Conservation (phyloP, 2,329 filamentous ascomycete species). For the Exophiala sp. region DNA sequence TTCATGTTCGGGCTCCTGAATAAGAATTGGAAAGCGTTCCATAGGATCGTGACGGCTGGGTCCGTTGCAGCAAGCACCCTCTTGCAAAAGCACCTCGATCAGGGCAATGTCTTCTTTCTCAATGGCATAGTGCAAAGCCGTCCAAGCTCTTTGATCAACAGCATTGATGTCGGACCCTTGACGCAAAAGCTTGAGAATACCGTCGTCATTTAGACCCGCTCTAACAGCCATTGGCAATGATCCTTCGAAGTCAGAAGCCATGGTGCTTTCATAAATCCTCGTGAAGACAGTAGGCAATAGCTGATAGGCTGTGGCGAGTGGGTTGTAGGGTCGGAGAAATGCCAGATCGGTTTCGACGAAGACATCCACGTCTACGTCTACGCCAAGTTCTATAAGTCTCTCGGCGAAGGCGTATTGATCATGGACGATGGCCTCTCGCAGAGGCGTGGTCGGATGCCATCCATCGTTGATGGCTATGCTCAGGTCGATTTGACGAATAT, state of each 20-base stretch:
- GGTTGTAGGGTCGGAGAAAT: not conserved
- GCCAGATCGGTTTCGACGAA: not conserved
- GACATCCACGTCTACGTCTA: not conserved
- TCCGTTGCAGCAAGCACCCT: not conserved
- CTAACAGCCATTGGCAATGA: not conserved
- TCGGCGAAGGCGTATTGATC: not conserved
- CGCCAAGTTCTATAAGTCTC: conserved; percentile 1
- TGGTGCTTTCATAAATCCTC: no score
- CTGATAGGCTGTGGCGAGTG: no score
- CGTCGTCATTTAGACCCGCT: not conserved
- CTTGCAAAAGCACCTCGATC: not conserved
- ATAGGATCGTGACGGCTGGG: not conserved
- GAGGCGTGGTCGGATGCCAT: not conserved
- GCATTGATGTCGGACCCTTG: conserved; percentile 8
- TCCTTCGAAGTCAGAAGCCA: not conserved
- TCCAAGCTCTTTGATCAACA: not conserved
- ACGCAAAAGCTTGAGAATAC: not conserved
- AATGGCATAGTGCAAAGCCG: conserved; percentile 1
- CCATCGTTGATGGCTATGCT: not conserved
- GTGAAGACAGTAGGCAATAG: no score
- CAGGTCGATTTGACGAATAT: not conserved
- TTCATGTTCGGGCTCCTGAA: no score
- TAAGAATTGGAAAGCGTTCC: no score
- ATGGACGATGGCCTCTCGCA: not conserved
- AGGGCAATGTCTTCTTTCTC: not conserved